phyloP scores from a whole-genome alignment of 2,329 filamentous ascomycete species.

The Phaeosphaeriaceae sp. region DNA sequence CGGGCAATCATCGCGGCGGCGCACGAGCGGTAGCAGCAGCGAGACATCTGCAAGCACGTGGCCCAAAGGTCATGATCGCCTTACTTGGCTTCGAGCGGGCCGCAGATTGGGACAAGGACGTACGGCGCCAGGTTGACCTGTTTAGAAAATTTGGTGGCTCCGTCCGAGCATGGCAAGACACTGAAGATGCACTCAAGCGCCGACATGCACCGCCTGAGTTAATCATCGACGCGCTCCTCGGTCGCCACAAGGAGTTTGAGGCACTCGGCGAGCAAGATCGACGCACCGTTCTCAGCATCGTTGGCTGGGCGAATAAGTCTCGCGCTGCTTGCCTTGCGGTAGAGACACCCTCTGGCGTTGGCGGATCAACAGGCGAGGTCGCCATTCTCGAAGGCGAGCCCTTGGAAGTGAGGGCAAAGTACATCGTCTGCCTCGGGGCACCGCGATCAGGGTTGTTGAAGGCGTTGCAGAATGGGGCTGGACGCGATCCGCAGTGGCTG shows the following conservation, averaged over 20 bases:
- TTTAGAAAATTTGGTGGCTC: slow-evolving; percentile 84
- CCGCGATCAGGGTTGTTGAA: slow-evolving; percentile 85
- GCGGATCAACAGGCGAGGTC: slow-evolving; percentile 70
- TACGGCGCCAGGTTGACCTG: slow-evolving; percentile 81
- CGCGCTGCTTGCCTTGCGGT: slow-evolving; percentile 83
- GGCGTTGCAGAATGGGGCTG: slow-evolving; percentile 69
- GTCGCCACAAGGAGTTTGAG: slow-evolving; percentile 86
- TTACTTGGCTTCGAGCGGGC: slow-evolving; percentile 86
- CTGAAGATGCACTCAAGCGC: slow-evolving; percentile 59
- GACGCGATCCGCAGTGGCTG: slow-evolving; percentile 67
- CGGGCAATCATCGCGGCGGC: slow-evolving; percentile 92
- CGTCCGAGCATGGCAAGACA: slow-evolving; percentile 67
- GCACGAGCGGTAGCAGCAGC: slow-evolving; percentile 84
- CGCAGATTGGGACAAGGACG: slow-evolving; percentile 77
- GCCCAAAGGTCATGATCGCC: slow-evolving; percentile 79
- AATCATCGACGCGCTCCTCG: slow-evolving; percentile 87
- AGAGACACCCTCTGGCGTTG: slow-evolving; percentile 89
- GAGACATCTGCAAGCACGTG: slow-evolving; percentile 84
- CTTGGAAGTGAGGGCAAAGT: slow-evolving; percentile 80
- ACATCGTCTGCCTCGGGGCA: slow-evolving; percentile 83
- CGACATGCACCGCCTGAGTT: slow-evolving; percentile 73
- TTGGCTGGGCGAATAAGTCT: slow-evolving; percentile 91
- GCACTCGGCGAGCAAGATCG: slow-evolving; percentile 84
- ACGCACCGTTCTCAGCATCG: slow-evolving; percentile 83
- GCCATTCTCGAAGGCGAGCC: slow-evolving; percentile 73